These are phyloP conservation scores for Fusarium brachygibbosum DNA, from an alignment of 2,329 filamentous ascomycete species.

Conservation along the genomic window DNA sequence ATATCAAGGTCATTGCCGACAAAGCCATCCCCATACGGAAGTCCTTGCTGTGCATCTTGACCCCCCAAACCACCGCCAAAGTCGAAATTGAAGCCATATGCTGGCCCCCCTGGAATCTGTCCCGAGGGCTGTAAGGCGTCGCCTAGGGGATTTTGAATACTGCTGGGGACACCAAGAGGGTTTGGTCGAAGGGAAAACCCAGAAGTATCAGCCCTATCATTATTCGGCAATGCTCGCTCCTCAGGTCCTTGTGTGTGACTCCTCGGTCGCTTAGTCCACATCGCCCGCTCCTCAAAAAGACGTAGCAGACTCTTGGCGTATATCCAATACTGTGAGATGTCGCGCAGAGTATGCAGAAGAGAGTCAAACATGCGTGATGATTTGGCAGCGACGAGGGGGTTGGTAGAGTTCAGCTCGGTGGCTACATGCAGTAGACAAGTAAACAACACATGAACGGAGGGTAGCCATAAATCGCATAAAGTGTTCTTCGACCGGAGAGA, in stretches of 20 bases:
- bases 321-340: slow-evolving; percentile 50
- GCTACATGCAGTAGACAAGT: slow-evolving; percentile 51
- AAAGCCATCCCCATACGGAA: slow-evolving; percentile 39
- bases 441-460: slow-evolving; percentile 48
- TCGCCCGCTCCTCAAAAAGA: slow-evolving; percentile 48
- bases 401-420: slow-evolving; percentile 48
- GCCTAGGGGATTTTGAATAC: slow-evolving; percentile 11
- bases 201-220: neutral
- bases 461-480: slow-evolving; percentile 50
- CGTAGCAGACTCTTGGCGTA: slow-evolving; percentile 52
- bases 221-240: slow-evolving; percentile 3
- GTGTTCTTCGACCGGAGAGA: slow-evolving; percentile 43
- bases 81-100: slow-evolving; percentile 34
- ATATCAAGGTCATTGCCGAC: slow-evolving; percentile 27
- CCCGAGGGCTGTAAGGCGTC: slow-evolving; percentile 17
- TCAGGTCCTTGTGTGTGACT: slow-evolving; percentile 13
- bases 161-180: slow-evolving; percentile 9
- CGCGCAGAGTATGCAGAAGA: slow-evolving; percentile 49
- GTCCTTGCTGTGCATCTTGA: slow-evolving; percentile 15
- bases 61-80: slow-evolving; percentile 23
- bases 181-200: slow-evolving; percentile 44
- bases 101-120: slow-evolving; percentile 7
- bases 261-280: slow-evolving; percentile 33
- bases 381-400: slow-evolving; percentile 51
- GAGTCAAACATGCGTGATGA: slow-evolving; percentile 50